A percentile compares a stretch with the other conserved stretches of the same genome.
Evolutionary conservation across 73 alveolate genomes (phyloP).

Genomic region (Uronychia binucleata): DNA sequence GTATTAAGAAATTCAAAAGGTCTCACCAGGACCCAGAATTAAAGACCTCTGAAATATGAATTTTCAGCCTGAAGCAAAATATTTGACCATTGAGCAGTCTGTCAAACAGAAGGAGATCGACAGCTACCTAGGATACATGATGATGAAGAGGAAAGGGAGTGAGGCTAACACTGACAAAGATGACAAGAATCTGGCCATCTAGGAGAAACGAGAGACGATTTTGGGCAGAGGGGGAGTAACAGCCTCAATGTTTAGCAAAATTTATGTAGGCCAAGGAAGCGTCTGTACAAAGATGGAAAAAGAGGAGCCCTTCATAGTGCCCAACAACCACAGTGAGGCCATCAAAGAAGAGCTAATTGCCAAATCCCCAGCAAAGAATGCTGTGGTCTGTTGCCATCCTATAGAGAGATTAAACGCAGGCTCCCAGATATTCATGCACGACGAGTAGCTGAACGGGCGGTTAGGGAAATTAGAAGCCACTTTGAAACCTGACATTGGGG

Average conservation of each 20-base stretch:
- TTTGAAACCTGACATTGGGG: too few relatives aligned
- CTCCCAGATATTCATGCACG: neutral
- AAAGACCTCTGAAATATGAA: too few relatives aligned
- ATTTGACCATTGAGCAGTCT: neutral
- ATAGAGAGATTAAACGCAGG: neutral
- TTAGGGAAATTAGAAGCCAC: too few relatives aligned
- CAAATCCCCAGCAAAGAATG: neutral
- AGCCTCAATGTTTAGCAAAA: neutral
- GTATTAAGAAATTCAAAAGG: neutral
- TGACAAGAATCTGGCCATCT: neutral
- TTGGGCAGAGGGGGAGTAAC: neutral
- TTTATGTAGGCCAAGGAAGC: neutral
- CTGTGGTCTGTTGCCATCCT: too few relatives aligned
- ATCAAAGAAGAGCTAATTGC: neutral
- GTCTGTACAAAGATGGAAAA: neutral
- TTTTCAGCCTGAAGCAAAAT: neutral
- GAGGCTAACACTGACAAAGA: neutral
- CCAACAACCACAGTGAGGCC: too few relatives aligned
- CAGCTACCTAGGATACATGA: neutral
- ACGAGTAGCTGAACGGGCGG: neutral
- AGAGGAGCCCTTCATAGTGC: too few relatives aligned
- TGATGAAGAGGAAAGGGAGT: neutral
- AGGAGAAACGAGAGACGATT: neutral
- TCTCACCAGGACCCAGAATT: too few relatives aligned
- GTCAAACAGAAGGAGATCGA: neutral